phyloP scores from a whole-genome alignment of 2,329 filamentous ascomycete species.

The Pseudocercospora macadamiae region DNA sequence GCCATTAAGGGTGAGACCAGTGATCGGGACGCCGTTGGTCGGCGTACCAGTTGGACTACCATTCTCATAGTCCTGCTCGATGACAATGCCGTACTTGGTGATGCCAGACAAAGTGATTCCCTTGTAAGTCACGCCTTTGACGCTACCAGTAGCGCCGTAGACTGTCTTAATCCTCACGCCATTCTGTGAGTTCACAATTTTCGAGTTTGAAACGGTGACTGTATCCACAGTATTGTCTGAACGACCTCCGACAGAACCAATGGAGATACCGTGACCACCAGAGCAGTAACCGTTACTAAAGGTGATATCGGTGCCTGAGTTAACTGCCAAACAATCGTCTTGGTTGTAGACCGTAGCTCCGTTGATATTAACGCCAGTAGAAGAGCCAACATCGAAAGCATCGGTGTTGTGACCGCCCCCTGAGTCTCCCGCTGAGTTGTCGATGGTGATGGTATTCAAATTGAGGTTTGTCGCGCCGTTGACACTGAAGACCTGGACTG shows the following conservation, averaged over 20 bases:
- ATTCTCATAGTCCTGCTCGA: constrained; percentile 61
- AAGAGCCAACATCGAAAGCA: constrained; percentile 35
- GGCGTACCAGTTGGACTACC: constrained; percentile 43
- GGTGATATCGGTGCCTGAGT: constrained; percentile 39
- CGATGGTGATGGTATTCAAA: constrained; percentile 51
- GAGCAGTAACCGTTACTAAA: constrained; percentile 27
- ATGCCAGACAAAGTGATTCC: constrained; percentile 56
- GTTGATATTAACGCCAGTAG: constrained; percentile 30
- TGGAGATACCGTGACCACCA: constrained; percentile 24
- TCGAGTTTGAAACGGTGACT: constrained; percentile 51
- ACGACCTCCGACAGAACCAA: constrained; percentile 53
- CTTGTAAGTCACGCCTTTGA: constrained; percentile 56
- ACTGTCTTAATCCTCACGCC: constrained; percentile 59
- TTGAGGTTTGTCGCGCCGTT: constrained; percentile 50
- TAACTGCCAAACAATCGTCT: constrained; percentile 38
- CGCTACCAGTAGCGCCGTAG: constrained; percentile 52
- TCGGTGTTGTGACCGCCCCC: constrained; percentile 37
- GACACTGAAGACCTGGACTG: constrained; percentile 57
- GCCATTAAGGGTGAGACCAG: constrained; percentile 48
- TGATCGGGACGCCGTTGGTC: constrained; percentile 53
- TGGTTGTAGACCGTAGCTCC: constrained; percentile 36
- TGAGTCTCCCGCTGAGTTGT: constrained; percentile 41
- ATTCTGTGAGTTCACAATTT: constrained; percentile 52
- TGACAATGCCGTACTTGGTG: constrained; percentile 57
- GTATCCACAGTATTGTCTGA: constrained; percentile 53